Conservation (phyloP, 208 protist genomes). For the Acanthamoeba divionensis region DNA sequence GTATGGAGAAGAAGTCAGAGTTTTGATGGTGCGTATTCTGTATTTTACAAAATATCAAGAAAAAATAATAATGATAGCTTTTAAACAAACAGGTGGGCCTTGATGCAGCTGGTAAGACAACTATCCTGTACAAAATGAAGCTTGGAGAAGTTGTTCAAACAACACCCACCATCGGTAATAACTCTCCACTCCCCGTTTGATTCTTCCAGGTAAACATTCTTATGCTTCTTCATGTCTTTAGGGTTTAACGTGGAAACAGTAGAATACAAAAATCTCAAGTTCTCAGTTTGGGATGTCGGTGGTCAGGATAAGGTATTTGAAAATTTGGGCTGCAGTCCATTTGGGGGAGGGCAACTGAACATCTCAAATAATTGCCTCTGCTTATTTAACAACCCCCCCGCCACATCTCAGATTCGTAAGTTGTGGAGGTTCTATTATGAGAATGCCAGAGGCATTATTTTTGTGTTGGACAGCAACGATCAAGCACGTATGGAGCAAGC, state of each 20-base stretch:
- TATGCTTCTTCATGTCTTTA: no score
- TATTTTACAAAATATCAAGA: not conserved
- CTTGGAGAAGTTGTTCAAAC: conserved; percentile 69
- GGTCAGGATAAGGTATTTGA: conserved; percentile 65
- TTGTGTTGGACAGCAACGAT: conserved; percentile 87
- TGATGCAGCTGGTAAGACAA: conserved; percentile 96
- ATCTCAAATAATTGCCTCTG: not conserved
- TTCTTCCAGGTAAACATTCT: no score
- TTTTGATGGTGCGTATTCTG: not conserved
- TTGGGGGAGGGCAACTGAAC: not conserved
- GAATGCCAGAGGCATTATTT: conserved; percentile 85
- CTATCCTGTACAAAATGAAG: conserved; percentile 78
- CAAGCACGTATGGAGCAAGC: conserved; percentile 81
- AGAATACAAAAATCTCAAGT: conserved; percentile 47
- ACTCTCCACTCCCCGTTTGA: not conserved
- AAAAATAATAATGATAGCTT: no score
- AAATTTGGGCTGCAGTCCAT: conserved; percentile 68
- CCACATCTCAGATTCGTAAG: conserved; percentile 65
- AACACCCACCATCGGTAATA: conserved; percentile 3
- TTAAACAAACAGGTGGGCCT: conserved; percentile 92
- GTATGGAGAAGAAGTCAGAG: conserved; percentile 18
- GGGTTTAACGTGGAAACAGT: conserved; percentile 50
- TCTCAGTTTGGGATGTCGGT: conserved; percentile 61
- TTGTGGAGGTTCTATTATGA: conserved; percentile 96
- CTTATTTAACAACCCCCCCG: not conserved